A percentile compares a stretch with the other conserved stretches of the same genome.
These are phyloP conservation scores for Colletotrichum somersetense DNA, from an alignment of 2,329 filamentous ascomycete species.

Conservation along the genomic window DNA sequence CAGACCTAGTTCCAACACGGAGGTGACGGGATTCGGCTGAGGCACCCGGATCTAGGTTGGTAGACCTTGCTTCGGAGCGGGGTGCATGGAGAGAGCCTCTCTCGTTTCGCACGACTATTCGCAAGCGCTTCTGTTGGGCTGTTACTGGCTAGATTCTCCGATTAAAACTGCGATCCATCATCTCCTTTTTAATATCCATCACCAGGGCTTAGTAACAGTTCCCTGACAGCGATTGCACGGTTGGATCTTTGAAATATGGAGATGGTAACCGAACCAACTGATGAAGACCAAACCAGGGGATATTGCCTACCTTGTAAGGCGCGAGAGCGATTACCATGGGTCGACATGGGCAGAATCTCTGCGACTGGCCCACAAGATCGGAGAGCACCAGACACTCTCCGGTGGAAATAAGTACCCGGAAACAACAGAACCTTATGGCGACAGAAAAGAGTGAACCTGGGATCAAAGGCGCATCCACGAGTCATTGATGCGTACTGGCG, in stretches of 20 bases:
- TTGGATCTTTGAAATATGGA: not conserved
- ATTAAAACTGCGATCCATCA: not conserved
- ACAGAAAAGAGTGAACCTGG: not conserved
- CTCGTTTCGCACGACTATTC: not conserved
- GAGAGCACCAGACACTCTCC: not conserved
- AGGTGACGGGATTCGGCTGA: too few species aligned
- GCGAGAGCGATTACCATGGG: not conserved
- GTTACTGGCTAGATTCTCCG: not conserved
- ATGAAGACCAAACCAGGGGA: not conserved
- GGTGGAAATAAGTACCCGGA: not conserved
- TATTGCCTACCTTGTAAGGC: not conserved
- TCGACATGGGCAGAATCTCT: not conserved
- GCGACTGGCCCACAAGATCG: not conserved
- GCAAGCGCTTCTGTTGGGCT: too few species aligned
- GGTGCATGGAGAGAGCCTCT: constrained; percentile 36
- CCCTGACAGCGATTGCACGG: not conserved
- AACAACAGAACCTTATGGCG: not conserved
- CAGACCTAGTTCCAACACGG: constrained; percentile 3
- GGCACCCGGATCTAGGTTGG: too few species aligned
- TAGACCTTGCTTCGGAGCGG: not conserved
- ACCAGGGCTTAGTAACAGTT: not conserved
- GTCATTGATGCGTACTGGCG: not conserved
- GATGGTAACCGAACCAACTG: not conserved
- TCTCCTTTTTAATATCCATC: not conserved
- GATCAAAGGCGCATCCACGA: not conserved